phyloP scores from a whole-genome alignment of 1,284 basidiomycete species.

The Leccinum subrobustum region DNA sequence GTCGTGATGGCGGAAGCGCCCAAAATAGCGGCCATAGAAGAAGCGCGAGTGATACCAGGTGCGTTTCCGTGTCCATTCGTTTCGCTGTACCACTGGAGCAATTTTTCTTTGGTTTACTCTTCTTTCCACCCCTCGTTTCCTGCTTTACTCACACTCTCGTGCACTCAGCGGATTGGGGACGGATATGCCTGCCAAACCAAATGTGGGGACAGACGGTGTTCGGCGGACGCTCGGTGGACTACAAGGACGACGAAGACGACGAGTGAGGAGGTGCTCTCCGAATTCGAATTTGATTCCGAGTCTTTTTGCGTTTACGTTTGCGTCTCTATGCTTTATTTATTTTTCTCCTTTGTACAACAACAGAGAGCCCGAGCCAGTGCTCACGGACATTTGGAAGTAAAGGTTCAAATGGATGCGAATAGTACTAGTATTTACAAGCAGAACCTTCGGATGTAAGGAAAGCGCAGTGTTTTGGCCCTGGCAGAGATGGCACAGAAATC shows the following conservation, averaged over 20 bases:
- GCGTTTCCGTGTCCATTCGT: neutral
- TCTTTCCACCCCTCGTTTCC: neutral
- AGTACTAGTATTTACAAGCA: too few species aligned
- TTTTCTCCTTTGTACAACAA: neutral
- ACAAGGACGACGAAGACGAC: neutral
- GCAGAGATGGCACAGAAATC: too few species aligned
- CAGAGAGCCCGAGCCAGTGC: neutral
- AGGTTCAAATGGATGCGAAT: neutral
- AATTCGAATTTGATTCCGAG: neutral
- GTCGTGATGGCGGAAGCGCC: slow-evolving; percentile 35
- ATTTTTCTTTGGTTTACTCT: neutral
- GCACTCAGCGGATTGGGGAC: slow-evolving; percentile 20
- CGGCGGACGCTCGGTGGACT: neutral
- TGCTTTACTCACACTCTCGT: neutral
- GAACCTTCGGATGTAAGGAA: too few species aligned
- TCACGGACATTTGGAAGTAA: too few species aligned
- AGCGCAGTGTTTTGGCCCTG: too few species aligned
- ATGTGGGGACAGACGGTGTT: slow-evolving; percentile 8
- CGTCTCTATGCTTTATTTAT: neutral
- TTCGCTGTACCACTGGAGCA: neutral
- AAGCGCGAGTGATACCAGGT: slow-evolving; percentile 21
- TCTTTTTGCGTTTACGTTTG: neutral
- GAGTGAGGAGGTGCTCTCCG: neutral
- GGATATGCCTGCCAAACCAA: slow-evolving; percentile 12
- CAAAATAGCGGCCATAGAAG: neutral